Percentiles rank a stretch among this genome's conserved stretches.
These are phyloP conservation scores for Bassia scoparia DNA, from an alignment of 148 eudicot genomes.

Conservation along the genomic window DNA sequence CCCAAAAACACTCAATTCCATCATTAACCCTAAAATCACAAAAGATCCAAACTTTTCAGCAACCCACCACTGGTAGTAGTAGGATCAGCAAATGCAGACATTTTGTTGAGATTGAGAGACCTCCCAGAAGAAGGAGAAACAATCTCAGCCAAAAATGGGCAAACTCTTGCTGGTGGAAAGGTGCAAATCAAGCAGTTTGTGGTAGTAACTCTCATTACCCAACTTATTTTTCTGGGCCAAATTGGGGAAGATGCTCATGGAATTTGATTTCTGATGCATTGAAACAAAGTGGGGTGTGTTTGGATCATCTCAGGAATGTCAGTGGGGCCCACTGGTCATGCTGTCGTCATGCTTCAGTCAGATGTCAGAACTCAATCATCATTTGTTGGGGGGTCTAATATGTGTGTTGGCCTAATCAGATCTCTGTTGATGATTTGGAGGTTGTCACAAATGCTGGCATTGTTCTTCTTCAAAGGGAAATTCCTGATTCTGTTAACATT, in stretches of 20 bases:
- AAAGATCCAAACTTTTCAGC: slow-evolving; percentile 20
- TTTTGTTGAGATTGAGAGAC: slow-evolving; percentile 74
- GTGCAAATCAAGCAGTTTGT: slow-evolving; percentile 91
- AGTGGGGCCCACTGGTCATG: slow-evolving; percentile 75
- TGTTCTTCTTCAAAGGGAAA: slow-evolving; percentile 93
- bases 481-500: slow-evolving; percentile 81
- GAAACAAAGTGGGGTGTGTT: slow-evolving; percentile 58
- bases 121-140: slow-evolving; percentile 81
- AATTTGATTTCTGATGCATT: slow-evolving; percentile 61
- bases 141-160: slow-evolving; percentile 72
- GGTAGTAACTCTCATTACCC: slow-evolving; percentile 66
- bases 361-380: slow-evolving; percentile 83
- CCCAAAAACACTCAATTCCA: slow-evolving; percentile 20
- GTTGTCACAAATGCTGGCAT: slow-evolving; percentile 74
- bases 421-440: slow-evolving; percentile 52
- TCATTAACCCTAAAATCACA: slow-evolving; percentile 37
- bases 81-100: slow-evolving; percentile 94
- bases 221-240: slow-evolving; percentile 77
- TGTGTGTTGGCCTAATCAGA: slow-evolving; percentile 59
- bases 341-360: slow-evolving; percentile 85
- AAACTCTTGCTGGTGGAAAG: slow-evolving; percentile 93
- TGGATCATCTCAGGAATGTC: slow-evolving; percentile 51
- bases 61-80: slow-evolving; percentile 75
- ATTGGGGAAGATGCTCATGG: slow-evolving; percentile 83
- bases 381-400: slow-evolving; percentile 90